Evolutionary conservation across 176 grass and related monocot genomes (phyloP).

Genomic region (Oropetium thomaeum): DNA sequence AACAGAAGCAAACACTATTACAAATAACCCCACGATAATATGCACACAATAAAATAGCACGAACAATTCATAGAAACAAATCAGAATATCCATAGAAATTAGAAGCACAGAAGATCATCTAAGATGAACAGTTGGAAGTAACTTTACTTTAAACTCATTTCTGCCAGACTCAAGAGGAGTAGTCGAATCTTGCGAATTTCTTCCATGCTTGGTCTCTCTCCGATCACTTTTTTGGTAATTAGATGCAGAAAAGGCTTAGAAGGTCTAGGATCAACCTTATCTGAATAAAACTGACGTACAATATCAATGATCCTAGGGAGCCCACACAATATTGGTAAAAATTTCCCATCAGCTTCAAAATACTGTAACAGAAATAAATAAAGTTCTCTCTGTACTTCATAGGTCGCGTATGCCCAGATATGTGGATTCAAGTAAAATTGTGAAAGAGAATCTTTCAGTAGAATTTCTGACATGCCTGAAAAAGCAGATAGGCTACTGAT

Average conservation of each 20-base stretch:
- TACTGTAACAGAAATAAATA: conserved; percentile 88
- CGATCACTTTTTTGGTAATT: conserved; percentile 64
- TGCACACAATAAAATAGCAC: conserved; percentile 9
- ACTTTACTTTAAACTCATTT: conserved; percentile 87
- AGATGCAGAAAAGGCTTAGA: conserved; percentile 64
- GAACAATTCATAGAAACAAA: conserved; percentile 28
- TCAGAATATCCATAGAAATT: conserved; percentile 9
- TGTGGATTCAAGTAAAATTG: conserved; percentile 92
- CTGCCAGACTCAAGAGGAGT: conserved; percentile 88
- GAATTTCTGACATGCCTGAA: conserved; percentile 77
- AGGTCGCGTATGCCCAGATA: conserved; percentile 78
- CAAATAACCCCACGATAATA: conserved; percentile 6
- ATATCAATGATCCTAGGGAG: conserved; percentile 82
- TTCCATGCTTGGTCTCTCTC: conserved; percentile 65
- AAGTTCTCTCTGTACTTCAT: conserved; percentile 88
- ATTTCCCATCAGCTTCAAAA: conserved; percentile 68
- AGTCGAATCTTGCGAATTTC: conserved; percentile 86
- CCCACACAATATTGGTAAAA: conserved; percentile 70
- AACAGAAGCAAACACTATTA: conserved; percentile 31
- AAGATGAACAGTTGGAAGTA: conserved; percentile 42
- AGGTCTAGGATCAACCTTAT: conserved; percentile 57
- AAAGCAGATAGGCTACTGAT: conserved; percentile 31
- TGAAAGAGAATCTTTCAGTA: conserved; percentile 83
- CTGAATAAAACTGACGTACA: conserved; percentile 73
- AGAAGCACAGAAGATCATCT: conserved; percentile 36